Evolutionary conservation across 2,329 filamentous ascomycete genomes (phyloP).

Genomic region (Clarireedia monteithiana): DNA sequence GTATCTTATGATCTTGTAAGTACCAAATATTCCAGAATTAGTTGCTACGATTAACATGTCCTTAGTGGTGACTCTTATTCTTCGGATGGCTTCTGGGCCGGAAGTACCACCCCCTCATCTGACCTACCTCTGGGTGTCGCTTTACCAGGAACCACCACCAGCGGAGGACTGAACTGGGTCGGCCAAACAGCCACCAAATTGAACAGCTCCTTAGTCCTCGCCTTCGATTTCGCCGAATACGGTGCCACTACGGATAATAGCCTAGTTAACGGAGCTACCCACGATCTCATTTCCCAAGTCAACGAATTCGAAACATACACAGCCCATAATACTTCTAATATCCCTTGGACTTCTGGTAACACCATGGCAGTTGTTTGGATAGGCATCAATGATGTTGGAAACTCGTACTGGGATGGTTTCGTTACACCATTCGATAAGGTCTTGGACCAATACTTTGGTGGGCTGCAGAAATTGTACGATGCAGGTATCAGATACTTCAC

Average conservation of each 20-base stretch:
- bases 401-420: slow-evolving; percentile 1
- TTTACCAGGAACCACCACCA: neutral
- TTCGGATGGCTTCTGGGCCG: neutral
- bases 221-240: slow-evolving; percentile 2
- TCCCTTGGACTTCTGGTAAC: neutral
- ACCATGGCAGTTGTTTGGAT: slow-evolving; percentile 1
- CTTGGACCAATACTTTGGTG: neutral
- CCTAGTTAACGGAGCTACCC: neutral
- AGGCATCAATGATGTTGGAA: slow-evolving; percentile 5
- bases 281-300: slow-evolving; percentile 1
- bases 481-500: neutral
- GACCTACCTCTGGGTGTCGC: neutral
- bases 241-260: neutral
- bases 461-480: neutral
- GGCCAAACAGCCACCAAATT: neutral
- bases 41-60: neutral
- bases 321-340: neutral
- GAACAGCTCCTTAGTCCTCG: neutral
- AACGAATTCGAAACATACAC: neutral
- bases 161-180: neutral
- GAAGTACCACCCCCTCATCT: neutral
- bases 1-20: slow-evolving; percentile 5
- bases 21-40: neutral
- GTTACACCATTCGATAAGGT: neutral
- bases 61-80: neutral